phyloP scores from a whole-genome alignment of 116 monocot species.

The Phalaenopsis hybrid region DNA sequence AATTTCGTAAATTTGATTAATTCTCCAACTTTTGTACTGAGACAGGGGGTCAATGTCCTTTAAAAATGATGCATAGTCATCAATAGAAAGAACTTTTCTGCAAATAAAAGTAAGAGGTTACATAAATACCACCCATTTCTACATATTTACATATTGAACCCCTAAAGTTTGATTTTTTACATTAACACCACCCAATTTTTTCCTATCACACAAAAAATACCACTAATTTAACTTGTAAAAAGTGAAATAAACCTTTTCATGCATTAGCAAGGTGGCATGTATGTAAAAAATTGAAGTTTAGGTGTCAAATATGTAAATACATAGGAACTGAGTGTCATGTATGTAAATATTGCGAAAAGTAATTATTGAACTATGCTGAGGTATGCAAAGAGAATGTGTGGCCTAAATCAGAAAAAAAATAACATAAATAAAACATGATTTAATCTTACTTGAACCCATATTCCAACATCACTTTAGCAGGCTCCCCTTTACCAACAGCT shows the following conservation, averaged over 20 bases:
- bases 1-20: constrained; percentile 19
- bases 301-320: no score
- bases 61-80: constrained; percentile 85
- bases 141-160: no score
- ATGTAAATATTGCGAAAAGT: no score
- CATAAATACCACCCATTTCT: background rate
- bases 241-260: no score
- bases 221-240: background rate
- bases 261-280: no score
- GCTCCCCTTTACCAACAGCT: constrained; percentile 91
- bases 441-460: constrained; percentile 91
- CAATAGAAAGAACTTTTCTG: constrained; percentile 94
- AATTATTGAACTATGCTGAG: background rate
- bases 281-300: no score
- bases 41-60: constrained; percentile 79
- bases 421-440: background rate
- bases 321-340: no score
- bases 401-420: background rate
- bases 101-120: constrained; percentile 17
- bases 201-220: background rate
- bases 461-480: constrained; percentile 80
- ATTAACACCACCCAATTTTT: no score
- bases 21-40: constrained; percentile 59
- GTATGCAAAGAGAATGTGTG: background rate
- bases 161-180: no score